These are phyloP conservation scores for Aureobasidium sp. DNA, from an alignment of 2,329 filamentous ascomycete species.

Conservation along the genomic window DNA sequence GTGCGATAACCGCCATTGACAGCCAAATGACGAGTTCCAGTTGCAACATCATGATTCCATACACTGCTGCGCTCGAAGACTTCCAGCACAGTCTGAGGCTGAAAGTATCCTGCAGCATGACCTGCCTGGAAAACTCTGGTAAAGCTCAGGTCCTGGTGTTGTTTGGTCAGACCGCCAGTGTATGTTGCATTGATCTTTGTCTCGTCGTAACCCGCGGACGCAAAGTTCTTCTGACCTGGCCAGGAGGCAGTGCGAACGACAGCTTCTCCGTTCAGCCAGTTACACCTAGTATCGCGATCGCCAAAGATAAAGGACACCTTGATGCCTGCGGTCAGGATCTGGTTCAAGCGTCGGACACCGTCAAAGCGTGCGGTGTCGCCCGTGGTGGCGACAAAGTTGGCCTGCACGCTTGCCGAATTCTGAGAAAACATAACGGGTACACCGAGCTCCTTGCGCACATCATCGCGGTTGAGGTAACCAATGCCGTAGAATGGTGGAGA, in stretches of 20 bases:
- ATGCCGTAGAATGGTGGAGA: neutral
- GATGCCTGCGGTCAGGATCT: conserved; percentile 36
- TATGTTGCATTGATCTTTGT: conserved; percentile 25
- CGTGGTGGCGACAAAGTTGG: conserved; percentile 19
- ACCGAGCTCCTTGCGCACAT: neutral
- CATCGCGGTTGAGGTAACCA: neutral
- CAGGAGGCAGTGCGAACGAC: neutral
- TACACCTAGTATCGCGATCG: conserved; percentile 41
- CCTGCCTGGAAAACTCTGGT: conserved; percentile 29
- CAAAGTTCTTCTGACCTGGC: neutral
- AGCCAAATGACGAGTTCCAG: conserved; percentile 36
- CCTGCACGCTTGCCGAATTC: neutral
- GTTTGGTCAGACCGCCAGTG: conserved; percentile 26
- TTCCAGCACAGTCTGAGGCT: conserved; percentile 48
- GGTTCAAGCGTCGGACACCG: conserved; percentile 33
- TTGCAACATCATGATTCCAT: conserved; percentile 48
- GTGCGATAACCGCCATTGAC: neutral
- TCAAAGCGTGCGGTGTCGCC: conserved; percentile 39
- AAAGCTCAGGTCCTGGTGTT: conserved; percentile 30
- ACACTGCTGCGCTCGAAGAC: conserved; percentile 47
- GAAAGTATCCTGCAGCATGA: conserved; percentile 43
- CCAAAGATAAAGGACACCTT: conserved; percentile 65
- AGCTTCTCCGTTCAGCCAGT: neutral
- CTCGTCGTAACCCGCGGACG: conserved; percentile 18
- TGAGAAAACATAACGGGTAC: neutral